Evolutionary conservation across 2,329 filamentous ascomycete genomes (phyloP).

Genomic region (Aspergillus amoenus): DNA sequence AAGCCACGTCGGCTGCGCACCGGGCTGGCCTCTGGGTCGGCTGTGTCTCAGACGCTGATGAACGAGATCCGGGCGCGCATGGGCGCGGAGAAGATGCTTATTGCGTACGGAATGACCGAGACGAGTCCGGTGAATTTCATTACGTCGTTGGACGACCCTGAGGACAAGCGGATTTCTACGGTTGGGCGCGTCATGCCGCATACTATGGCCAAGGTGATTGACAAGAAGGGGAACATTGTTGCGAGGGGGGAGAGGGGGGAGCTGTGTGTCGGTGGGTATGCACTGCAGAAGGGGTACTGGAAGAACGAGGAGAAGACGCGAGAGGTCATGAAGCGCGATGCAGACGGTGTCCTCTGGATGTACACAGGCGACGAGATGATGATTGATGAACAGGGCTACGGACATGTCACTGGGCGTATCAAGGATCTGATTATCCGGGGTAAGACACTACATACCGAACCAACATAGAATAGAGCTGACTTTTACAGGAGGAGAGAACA

Average conservation of each 20-base stretch:
- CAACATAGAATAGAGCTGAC: too few relatives aligned
- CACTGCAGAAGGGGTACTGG: slow-evolving; percentile 56
- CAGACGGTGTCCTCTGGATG: slow-evolving; percentile 55
- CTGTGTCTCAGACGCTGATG: slow-evolving; percentile 71
- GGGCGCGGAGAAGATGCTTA: slow-evolving; percentile 75
- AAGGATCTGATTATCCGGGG: slow-evolving; percentile 76
- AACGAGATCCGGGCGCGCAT: slow-evolving; percentile 62
- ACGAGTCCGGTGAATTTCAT: slow-evolving; percentile 68
- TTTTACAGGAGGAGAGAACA: slow-evolving; percentile 61
- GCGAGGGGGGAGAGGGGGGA: slow-evolving; percentile 66
- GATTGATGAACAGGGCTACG: slow-evolving; percentile 60
- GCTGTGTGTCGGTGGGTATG: slow-evolving; percentile 71
- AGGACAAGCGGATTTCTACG: slow-evolving; percentile 65
- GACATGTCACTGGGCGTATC: slow-evolving; percentile 68
- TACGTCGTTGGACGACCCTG: slow-evolving; percentile 70
- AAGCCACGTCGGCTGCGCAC: slow-evolving; percentile 62
- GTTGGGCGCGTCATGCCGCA: slow-evolving; percentile 77
- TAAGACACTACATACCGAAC: neutral
- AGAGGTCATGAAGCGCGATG: slow-evolving; percentile 66
- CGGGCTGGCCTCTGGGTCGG: slow-evolving; percentile 80
- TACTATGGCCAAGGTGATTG: slow-evolving; percentile 72
- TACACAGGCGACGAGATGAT: slow-evolving; percentile 59
- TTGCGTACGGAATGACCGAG: slow-evolving; percentile 94
- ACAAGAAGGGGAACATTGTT: slow-evolving; percentile 60
- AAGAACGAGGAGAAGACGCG: slow-evolving; percentile 47